A percentile compares a stretch with the other conserved stretches of the same genome.
phyloP scores from a whole-genome alignment of 306 rosid genomes.

The Astragalus membranaceus region DNA sequence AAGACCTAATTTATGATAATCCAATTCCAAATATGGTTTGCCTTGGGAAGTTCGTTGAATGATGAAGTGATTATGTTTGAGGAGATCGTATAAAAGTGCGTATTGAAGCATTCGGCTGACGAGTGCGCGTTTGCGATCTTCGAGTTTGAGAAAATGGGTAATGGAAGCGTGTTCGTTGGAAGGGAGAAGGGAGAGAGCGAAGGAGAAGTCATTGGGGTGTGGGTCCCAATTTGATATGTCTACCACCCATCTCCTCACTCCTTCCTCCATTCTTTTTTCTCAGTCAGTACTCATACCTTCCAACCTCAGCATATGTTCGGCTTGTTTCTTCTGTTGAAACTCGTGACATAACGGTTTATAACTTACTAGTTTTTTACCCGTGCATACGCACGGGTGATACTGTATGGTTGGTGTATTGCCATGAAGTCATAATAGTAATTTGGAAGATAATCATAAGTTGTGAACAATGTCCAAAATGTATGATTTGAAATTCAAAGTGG shows the following conservation, averaged over 20 bases:
- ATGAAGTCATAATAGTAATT: too few species aligned
- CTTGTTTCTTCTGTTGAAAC: too few species aligned
- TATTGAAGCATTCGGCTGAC: slow-evolving; percentile 82
- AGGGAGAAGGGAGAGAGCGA: slow-evolving; percentile 60
- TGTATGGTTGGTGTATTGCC: too few species aligned
- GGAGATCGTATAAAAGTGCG: slow-evolving; percentile 43
- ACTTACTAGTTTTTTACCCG: too few species aligned
- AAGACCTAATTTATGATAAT: slow-evolving; percentile 17
- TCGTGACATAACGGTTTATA: too few species aligned
- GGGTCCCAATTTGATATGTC: slow-evolving; percentile 80
- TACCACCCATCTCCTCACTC: slow-evolving; percentile 67
- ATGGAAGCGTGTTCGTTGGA: slow-evolving; percentile 39
- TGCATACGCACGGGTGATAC: too few species aligned
- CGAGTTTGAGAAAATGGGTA: slow-evolving; percentile 47
- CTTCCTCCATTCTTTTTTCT: slow-evolving; percentile 40
- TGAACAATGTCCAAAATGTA: too few species aligned
- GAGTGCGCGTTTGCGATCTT: slow-evolving; percentile 73
- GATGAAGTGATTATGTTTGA: slow-evolving; percentile 30
- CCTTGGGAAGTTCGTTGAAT: slow-evolving; percentile 68
- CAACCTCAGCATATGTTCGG: too few species aligned
- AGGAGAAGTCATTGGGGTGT: slow-evolving; percentile 40
- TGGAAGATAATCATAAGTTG: too few species aligned
- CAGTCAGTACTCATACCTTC: too few species aligned
- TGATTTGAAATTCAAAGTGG: too few species aligned
- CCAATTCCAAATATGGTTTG: slow-evolving; percentile 70